These are phyloP conservation scores for Canariomyces notabilis DNA, from an alignment of 2,329 filamentous ascomycete species.

Conservation along the genomic window DNA sequence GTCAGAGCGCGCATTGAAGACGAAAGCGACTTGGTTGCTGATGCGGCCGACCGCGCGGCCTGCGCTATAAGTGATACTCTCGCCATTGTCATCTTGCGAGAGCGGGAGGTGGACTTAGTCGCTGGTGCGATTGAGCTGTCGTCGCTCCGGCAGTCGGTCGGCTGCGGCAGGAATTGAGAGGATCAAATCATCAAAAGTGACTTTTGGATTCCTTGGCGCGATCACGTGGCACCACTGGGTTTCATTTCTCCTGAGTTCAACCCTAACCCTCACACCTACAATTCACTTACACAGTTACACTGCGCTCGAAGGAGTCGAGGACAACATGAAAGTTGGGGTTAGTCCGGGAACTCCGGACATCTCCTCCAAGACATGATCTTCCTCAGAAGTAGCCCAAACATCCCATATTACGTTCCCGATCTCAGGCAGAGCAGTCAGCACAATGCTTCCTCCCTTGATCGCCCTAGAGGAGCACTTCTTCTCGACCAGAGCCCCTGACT, in stretches of 20 bases:
- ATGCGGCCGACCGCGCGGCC: constrained; percentile 13
- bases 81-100: constrained; percentile 10
- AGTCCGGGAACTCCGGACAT: neutral
- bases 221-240: constrained; percentile 5
- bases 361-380: neutral
- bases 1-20: constrained; percentile 24
- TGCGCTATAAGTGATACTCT: constrained; percentile 14
- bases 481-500: constrained; percentile 19
- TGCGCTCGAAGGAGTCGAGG: neutral
- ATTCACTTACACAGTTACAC: neutral
- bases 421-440: neutral
- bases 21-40: constrained; percentile 17
- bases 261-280: constrained; percentile 4
- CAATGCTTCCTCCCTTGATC: constrained; percentile 30
- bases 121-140: neutral
- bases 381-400: neutral
- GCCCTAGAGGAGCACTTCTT: constrained; percentile 40
- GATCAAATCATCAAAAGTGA: neutral
- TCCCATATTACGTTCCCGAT: neutral
- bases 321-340: neutral
- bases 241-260: neutral
- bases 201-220: constrained; percentile 5
- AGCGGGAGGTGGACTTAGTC: neutral
- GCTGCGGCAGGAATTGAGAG: constrained; percentile 12
- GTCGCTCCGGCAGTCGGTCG: neutral